Evolutionary conservation across 129 eudicot species (phyloP).

Genomic region (Deinandra increscens): DNA sequence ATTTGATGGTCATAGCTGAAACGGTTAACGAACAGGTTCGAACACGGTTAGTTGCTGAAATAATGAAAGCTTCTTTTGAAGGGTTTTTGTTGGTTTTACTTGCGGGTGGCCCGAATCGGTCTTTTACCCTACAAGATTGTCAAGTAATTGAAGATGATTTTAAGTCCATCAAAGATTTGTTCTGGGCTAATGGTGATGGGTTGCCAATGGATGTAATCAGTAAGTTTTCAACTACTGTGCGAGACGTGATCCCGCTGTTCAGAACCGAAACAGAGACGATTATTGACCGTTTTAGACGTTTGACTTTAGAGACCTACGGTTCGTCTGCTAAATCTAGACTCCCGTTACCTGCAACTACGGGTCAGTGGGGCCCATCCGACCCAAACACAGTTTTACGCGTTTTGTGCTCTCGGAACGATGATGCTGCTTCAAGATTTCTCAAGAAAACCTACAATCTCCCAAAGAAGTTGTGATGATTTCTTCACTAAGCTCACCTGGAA

Average conservation of each 20-base stretch:
- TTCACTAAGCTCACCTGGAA: background rate
- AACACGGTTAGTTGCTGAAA: constrained; percentile 76
- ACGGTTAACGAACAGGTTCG: constrained; percentile 74
- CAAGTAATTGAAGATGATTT: constrained; percentile 81
- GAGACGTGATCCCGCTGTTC: constrained; percentile 78
- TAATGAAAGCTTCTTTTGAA: constrained; percentile 85
- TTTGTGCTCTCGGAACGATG: constrained; percentile 89
- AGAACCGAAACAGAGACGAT: constrained; percentile 67
- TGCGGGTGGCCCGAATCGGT: constrained; percentile 91
- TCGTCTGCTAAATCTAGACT: constrained; percentile 82
- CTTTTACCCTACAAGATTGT: constrained; percentile 65
- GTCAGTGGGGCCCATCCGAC: constrained; percentile 85
- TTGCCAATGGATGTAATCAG: constrained; percentile 72
- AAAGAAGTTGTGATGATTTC: constrained; percentile 45
- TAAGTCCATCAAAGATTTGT: constrained; percentile 75
- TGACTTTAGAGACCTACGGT: constrained; percentile 75
- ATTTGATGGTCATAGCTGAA: constrained; percentile 59
- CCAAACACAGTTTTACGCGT: constrained; percentile 91
- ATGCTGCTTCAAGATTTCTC: constrained; percentile 79
- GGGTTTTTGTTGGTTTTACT: constrained; percentile 88
- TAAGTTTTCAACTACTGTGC: constrained; percentile 62
- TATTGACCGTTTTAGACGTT: constrained; percentile 70
- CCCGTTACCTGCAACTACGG: constrained; percentile 91
- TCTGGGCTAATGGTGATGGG: constrained; percentile 97
- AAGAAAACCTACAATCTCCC: constrained; percentile 95